phyloP scores from a whole-genome alignment of 2,329 filamentous ascomycete species.

The Neofusicoccum laricinum region DNA sequence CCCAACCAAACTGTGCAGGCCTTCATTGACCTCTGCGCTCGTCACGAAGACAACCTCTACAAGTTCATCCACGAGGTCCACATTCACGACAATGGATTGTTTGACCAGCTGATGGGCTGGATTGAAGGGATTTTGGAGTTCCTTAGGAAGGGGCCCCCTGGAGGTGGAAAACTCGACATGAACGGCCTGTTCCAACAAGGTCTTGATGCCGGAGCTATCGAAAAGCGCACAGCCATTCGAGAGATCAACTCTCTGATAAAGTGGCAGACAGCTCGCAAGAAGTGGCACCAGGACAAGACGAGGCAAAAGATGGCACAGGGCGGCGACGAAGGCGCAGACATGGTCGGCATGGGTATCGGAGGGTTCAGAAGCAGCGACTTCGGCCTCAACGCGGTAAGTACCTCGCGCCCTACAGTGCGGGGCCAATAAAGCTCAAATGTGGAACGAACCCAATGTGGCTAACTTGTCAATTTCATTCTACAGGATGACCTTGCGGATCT shows the following conservation, averaged over 20 bases:
- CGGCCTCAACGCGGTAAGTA: conserved; percentile 71
- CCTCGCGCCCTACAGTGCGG: background rate
- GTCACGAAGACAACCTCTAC: conserved; percentile 96
- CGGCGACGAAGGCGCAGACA: conserved; percentile 45
- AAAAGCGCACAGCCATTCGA: conserved; percentile 67
- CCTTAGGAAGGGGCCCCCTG: conserved; percentile 73
- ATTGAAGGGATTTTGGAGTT: conserved; percentile 94
- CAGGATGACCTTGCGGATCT: conserved; percentile 78
- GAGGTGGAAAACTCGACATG: conserved; percentile 84
- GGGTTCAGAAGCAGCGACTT: conserved; percentile 80
- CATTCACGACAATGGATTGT: conserved; percentile 92
- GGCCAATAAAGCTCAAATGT: background rate
- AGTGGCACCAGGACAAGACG: conserved; percentile 98
- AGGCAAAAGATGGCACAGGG: conserved; percentile 97
- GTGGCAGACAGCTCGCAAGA: conserved; percentile 94
- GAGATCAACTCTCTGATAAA: conserved; percentile 85
- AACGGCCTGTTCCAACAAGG: conserved; percentile 88
- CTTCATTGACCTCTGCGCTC: conserved; percentile 93
- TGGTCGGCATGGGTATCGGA: conserved; percentile 36
- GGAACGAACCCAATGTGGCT: background rate
- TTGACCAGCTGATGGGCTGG: conserved; percentile 95
- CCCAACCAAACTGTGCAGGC: conserved; percentile 97
- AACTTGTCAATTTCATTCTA: background rate
- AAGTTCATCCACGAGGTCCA: conserved; percentile 99
- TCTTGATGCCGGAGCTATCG: conserved; percentile 62